Evolutionary conservation across 208 protist genomes (phyloP).

Genomic region (Trypanosoma brucei): DNA sequence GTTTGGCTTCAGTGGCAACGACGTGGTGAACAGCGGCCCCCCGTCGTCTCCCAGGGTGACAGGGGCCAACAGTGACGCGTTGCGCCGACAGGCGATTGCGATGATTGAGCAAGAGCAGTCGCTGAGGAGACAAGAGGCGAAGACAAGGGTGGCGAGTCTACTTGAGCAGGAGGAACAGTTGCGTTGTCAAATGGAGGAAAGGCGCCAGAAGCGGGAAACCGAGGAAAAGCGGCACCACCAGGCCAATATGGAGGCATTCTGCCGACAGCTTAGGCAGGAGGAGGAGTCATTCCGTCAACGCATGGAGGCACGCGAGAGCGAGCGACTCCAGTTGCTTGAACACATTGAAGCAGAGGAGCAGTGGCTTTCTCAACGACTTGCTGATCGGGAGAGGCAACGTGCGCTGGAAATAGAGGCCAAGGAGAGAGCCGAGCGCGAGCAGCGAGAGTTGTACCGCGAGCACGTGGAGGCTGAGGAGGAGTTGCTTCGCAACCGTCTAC

Average conservation of each 20-base stretch:
- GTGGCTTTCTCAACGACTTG: constrained; percentile 30
- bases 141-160: constrained; percentile 23
- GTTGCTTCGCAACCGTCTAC: constrained; percentile 46
- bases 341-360: constrained; percentile 56
- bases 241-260: constrained; percentile 16
- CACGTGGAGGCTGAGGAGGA: constrained; percentile 63
- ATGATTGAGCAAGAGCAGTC: constrained; percentile 73
- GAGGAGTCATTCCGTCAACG: constrained; percentile 11
- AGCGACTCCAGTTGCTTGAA: constrained; percentile 34
- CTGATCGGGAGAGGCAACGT: constrained; percentile 24
- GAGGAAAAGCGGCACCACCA: constrained; percentile 10
- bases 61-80: constrained; percentile 4
- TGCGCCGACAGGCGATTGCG: constrained; percentile 60
- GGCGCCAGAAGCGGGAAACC: background rate
- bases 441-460: constrained; percentile 43
- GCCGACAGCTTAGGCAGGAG: constrained; percentile 5
- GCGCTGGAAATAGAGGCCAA: constrained; percentile 32
- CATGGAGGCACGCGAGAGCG: constrained; percentile 23
- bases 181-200: constrained; percentile 14
- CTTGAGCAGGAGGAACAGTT: constrained; percentile 23
- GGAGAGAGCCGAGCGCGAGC: constrained; percentile 25
- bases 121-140: constrained; percentile 28
- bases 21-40: constrained; percentile 3
- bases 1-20: background rate
- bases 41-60: background rate